These are phyloP conservation scores for Penicillium egyptiacum DNA, from an alignment of 495 filamentous ascomycete genomes.

Conservation along the genomic window DNA sequence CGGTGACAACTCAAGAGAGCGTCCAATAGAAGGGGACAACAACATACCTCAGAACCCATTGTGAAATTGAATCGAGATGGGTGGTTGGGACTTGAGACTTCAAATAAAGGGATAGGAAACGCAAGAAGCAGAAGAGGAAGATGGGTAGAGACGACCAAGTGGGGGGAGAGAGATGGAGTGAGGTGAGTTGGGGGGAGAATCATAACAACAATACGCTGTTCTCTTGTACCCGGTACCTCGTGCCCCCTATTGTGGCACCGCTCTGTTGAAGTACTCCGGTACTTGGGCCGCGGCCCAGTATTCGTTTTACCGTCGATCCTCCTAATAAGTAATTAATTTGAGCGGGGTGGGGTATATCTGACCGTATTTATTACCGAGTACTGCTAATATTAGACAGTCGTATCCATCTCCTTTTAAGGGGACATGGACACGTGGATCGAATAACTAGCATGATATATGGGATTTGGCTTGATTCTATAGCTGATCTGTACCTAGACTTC, in stretches of 20 bases:
- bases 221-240: constrained; percentile 19
- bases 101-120: constrained; percentile 17
- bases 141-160: constrained; percentile 31
- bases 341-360: constrained; percentile 10
- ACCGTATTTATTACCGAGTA: constrained; percentile 7
- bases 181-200: constrained; percentile 26
- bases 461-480: background rate
- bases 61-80: constrained; percentile 22
- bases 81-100: constrained; percentile 14
- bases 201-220: constrained; percentile 28
- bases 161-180: constrained; percentile 25
- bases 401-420: background rate
- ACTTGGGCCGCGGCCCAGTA: constrained; percentile 15
- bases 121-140: constrained; percentile 31
- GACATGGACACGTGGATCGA: background rate
- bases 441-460: background rate
- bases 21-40: constrained; percentile 37
- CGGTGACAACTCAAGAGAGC: constrained; percentile 38
- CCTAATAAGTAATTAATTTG: constrained; percentile 12
- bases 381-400: too few relatives aligned
- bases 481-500: background rate
- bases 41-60: constrained; percentile 54
- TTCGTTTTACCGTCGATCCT: constrained; percentile 18
- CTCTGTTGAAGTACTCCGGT: constrained; percentile 10
- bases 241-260: constrained; percentile 5